These are phyloP conservation scores for Cucumis hystrix DNA, from an alignment of 306 rosid species.

Conservation along the genomic window DNA sequence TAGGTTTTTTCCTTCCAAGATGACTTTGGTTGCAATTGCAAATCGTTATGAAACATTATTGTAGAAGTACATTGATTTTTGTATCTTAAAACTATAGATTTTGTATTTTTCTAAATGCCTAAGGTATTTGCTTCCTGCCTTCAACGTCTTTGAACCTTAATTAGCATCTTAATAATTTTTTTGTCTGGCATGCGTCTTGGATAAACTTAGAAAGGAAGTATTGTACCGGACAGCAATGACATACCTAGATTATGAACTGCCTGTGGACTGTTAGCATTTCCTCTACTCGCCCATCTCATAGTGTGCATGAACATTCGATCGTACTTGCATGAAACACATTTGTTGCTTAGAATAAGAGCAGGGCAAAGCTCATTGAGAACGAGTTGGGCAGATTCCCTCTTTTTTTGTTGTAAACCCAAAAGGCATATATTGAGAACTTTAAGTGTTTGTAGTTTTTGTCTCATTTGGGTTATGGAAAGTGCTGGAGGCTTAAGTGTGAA, in stretches of 20 bases:
- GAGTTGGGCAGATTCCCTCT: background rate
- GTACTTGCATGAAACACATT: background rate
- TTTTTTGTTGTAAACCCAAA: background rate
- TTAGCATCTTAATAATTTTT: background rate
- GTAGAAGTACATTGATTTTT: background rate
- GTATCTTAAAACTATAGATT: background rate
- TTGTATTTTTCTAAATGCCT: background rate
- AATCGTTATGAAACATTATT: background rate
- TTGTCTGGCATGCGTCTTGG: background rate
- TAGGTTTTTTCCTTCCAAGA: background rate
- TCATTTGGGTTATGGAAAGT: background rate
- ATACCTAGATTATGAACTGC: background rate
- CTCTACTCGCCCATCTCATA: background rate
- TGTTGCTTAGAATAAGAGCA: background rate
- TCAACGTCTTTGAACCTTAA: background rate
- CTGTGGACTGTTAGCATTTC: background rate
- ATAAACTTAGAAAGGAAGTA: background rate
- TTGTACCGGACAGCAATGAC: background rate
- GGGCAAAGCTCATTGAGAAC: background rate
- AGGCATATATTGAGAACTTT: background rate
- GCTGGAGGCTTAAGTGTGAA: background rate
- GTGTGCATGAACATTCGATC: background rate
- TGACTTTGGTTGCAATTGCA: background rate
- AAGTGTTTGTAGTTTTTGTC: background rate
- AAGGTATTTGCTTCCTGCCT: background rate